Percentiles rank a stretch among this genome's conserved stretches.
Conservation (phyloP, 108 stramenopile species). For the Discostella stelligeroides region DNA sequence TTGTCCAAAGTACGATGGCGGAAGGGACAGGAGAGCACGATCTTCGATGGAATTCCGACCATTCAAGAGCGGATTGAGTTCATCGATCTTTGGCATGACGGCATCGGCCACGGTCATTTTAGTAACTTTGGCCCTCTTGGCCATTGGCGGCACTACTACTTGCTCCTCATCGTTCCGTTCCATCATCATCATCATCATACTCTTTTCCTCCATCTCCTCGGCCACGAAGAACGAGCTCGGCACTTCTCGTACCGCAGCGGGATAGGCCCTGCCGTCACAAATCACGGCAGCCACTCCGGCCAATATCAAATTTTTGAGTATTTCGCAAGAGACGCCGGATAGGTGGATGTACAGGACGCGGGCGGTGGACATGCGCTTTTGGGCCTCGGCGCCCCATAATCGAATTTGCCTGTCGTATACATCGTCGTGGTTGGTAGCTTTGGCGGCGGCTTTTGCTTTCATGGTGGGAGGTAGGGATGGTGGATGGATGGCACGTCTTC, state of each 20-base stretch:
- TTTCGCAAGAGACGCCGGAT: conserved; percentile 83
- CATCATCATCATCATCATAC: conserved; percentile 2
- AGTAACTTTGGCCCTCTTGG: conserved; percentile 51
- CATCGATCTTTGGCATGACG: conserved; percentile 77
- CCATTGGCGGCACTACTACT: too few species aligned
- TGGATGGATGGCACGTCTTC: too few species aligned
- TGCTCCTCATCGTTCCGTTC: conserved; percentile 25
- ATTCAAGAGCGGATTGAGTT: conserved; percentile 85
- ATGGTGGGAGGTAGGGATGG: not conserved
- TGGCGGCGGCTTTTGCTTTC: not conserved
- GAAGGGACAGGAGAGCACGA: conserved; percentile 48
- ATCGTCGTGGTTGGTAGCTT: conserved; percentile 52
- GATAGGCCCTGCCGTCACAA: conserved; percentile 77
- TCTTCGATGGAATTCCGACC: conserved; percentile 77
- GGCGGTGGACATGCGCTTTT: conserved; percentile 88
- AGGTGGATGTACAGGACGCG: conserved; percentile 90
- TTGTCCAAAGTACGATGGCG: conserved; percentile 67
- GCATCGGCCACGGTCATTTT: conserved; percentile 63
- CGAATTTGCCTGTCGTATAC: conserved; percentile 97
- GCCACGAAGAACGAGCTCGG: conserved; percentile 55
- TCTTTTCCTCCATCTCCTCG: conserved; percentile 43
- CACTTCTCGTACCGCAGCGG: conserved; percentile 50
- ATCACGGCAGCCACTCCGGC: conserved; percentile 89
- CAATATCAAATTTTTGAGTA: conserved; percentile 92
- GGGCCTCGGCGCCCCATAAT: conserved; percentile 95